Percentiles rank a stretch among this genome's conserved stretches.
Evolutionary conservation across 805 yeast genomes (phyloP).

Genomic region (Danielia oregonensis): DNA sequence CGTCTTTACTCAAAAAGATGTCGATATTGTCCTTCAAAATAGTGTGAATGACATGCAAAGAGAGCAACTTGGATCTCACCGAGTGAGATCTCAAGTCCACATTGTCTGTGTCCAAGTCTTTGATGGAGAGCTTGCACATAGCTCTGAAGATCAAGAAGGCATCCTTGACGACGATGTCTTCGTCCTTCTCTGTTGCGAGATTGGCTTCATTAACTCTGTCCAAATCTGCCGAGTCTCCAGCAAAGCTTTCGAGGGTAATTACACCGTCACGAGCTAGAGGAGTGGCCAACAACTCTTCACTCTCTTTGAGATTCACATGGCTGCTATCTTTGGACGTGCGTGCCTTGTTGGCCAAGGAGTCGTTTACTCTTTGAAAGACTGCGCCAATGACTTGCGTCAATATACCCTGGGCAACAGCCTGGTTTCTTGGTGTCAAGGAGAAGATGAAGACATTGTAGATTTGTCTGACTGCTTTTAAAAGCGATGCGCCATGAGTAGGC

Average conservation of each 20-base stretch:
- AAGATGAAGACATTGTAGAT: constrained; percentile 88
- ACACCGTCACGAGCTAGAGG: not conserved
- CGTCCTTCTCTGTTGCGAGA: constrained; percentile 47
- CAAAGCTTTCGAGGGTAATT: constrained; percentile 43
- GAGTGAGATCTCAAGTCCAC: constrained; percentile 88
- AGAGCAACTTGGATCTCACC: constrained; percentile 84
- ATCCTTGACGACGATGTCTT: constrained; percentile 75
- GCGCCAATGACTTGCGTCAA: constrained; percentile 85
- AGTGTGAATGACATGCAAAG: constrained; percentile 83
- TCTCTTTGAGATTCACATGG: constrained; percentile 15
- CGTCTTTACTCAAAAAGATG: constrained; percentile 61
- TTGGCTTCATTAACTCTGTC: constrained; percentile 48
- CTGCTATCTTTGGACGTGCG: constrained; percentile 15
- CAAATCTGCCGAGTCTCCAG: constrained; percentile 48
- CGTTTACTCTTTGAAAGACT: constrained; percentile 66
- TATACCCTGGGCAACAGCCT: constrained; percentile 93
- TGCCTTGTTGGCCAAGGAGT: constrained; percentile 13
- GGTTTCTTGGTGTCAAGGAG: constrained; percentile 78
- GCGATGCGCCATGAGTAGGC: constrained; percentile 86
- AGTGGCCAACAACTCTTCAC: not conserved
- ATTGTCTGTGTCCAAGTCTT: constrained; percentile 70
- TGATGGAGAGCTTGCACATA: constrained; percentile 88
- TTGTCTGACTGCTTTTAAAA: constrained; percentile 87
- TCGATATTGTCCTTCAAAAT: constrained; percentile 82
- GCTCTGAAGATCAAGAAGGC: constrained; percentile 92